These are phyloP conservation scores for Silene latifolia DNA, from an alignment of 148 eudicot genomes.

Conservation along the genomic window DNA sequence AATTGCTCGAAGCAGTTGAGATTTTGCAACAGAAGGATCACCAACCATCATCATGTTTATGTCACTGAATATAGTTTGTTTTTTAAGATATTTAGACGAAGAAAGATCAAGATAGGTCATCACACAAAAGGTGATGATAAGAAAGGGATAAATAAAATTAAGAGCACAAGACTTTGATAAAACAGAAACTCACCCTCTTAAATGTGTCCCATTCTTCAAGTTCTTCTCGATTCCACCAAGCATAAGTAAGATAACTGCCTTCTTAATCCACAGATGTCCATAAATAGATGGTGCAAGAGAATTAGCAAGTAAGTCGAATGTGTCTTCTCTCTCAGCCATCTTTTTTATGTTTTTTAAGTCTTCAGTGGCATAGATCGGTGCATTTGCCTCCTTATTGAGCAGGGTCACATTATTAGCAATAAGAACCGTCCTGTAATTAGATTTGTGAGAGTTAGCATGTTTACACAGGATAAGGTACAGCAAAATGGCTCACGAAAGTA, in stretches of 20 bases:
- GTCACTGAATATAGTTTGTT: slow-evolving; percentile 43
- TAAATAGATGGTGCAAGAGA: slow-evolving; percentile 97
- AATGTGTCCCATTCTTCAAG: slow-evolving; percentile 94
- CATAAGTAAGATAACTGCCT: slow-evolving; percentile 85
- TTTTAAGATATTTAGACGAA: background rate
- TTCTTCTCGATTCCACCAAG: slow-evolving; percentile 96
- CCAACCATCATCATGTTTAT: slow-evolving; percentile 99
- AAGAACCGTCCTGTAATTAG: slow-evolving; percentile 73
- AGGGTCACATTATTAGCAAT: slow-evolving; percentile 87
- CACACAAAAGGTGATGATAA: background rate
- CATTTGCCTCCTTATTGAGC: slow-evolving; percentile 91
- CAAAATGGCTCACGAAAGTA: too few relatives aligned
- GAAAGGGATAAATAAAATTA: too few relatives aligned
- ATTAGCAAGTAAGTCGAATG: slow-evolving; percentile 71
- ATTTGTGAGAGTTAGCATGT: slow-evolving; percentile 2
- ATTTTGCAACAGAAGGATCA: slow-evolving; percentile 99
- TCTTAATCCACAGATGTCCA: slow-evolving; percentile 97
- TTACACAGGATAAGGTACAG: background rate
- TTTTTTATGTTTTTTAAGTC: slow-evolving; percentile 72
- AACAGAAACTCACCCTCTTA: slow-evolving; percentile 69
- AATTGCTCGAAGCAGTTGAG: slow-evolving; percentile 93
- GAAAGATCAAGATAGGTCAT: background rate
- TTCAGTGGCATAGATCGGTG: slow-evolving; percentile 68
- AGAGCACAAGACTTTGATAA: background rate
- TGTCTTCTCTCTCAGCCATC: slow-evolving; percentile 74